phyloP scores from a whole-genome alignment of 1,139 yeast species.

The Scheffersomyces titani region DNA sequence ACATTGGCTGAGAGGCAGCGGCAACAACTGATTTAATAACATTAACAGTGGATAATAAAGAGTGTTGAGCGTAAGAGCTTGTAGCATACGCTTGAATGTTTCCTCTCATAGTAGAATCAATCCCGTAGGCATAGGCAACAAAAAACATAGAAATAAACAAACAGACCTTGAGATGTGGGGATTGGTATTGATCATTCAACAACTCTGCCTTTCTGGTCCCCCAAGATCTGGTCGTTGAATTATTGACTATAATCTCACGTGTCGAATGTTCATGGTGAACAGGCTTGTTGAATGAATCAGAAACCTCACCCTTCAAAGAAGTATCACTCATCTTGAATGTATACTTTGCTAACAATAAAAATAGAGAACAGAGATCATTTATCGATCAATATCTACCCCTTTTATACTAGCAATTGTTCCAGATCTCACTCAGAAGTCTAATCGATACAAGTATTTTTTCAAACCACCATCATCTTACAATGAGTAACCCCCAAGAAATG shows the following conservation, averaged over 20 bases:
- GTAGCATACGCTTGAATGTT: slow-evolving; percentile 58
- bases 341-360: too few species aligned
- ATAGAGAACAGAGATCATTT: too few species aligned
- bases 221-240: slow-evolving; percentile 22
- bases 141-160: slow-evolving; percentile 56
- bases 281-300: background rate
- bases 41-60: slow-evolving; percentile 64
- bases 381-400: too few species aligned
- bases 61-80: slow-evolving; percentile 55
- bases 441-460: background rate
- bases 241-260: background rate
- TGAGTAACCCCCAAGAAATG: background rate
- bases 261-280: background rate
- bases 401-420: background rate
- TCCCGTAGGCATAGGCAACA: slow-evolving; percentile 67
- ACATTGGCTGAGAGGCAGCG: slow-evolving; percentile 72
- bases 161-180: slow-evolving; percentile 24
- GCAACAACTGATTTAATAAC: slow-evolving; percentile 65
- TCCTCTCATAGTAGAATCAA: slow-evolving; percentile 57
- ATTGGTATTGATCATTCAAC: slow-evolving; percentile 33
- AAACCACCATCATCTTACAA: background rate
- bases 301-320: background rate
- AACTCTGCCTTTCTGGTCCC: slow-evolving; percentile 46
- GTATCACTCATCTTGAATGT: background rate
- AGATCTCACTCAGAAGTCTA: background rate